Evolutionary conservation across 306 rosid genomes (phyloP).

Genomic region (Lotus japonicus): DNA sequence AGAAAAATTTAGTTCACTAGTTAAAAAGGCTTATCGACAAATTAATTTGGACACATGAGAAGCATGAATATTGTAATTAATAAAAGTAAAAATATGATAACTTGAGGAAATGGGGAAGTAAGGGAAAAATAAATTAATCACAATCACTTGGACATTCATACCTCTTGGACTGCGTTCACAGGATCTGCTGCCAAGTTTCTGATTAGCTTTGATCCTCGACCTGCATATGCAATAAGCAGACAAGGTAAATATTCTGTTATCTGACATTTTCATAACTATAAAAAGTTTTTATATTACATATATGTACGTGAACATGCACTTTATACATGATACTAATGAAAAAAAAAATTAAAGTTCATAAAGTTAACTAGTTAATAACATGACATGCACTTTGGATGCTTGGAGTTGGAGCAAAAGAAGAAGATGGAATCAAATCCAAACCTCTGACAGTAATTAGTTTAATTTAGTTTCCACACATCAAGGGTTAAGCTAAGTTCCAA

Average conservation of each 20-base stretch:
- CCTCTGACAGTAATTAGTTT: not conserved
- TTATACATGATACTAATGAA: not conserved
- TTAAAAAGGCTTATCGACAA: no score
- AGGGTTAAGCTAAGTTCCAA: constrained; percentile 1
- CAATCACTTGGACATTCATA: not conserved
- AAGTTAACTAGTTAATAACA: constrained; percentile 20
- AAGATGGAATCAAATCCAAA: constrained; percentile 13
- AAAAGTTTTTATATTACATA: not conserved
- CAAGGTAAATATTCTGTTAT: not conserved
- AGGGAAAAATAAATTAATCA: no score
- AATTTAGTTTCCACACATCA: not conserved
- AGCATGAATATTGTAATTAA: no score
- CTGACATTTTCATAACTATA: not conserved
- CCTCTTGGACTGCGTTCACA: constrained; percentile 29
- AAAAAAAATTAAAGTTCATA: not conserved
- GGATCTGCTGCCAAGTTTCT: constrained; percentile 20
- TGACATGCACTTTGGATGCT: constrained; percentile 26
- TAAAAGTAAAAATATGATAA: no score
- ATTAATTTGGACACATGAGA: no score
- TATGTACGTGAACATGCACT: no score
- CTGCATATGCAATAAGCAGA: constrained; percentile 33
- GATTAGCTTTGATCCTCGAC: constrained; percentile 35
- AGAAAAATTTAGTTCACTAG: no score
- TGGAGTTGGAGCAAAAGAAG: not conserved
- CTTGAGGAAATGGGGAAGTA: no score